These are phyloP conservation scores for Chalciporus chontae DNA, from an alignment of 768 basidiomycete genomes.

Conservation along the genomic window DNA sequence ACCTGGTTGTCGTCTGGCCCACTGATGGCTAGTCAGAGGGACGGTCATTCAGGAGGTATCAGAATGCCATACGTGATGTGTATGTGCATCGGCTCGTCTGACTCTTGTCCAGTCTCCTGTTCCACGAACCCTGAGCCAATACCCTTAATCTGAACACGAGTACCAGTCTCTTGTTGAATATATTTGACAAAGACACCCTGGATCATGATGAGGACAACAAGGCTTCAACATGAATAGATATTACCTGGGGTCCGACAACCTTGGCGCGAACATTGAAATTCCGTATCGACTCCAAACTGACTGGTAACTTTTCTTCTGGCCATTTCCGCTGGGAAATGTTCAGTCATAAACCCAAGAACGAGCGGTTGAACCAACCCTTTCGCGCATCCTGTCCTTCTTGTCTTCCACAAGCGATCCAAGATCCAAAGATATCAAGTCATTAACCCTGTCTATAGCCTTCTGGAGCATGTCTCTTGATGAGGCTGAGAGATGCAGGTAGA, in stretches of 20 bases:
- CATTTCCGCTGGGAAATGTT: conserved; percentile 71
- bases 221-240: conserved; percentile 18
- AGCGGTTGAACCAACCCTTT: conserved; percentile 45
- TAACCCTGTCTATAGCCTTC: conserved; percentile 63
- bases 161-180: conserved; percentile 94
- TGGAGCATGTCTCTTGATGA: conserved; percentile 61
- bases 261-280: conserved; percentile 99
- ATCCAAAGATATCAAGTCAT: conserved; percentile 70
- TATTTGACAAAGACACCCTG: conserved; percentile 96
- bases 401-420: conserved; percentile 81
- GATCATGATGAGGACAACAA: background rate
- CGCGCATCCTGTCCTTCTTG: conserved; percentile 63
- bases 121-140: conserved; percentile 94
- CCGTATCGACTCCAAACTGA: conserved; percentile 84
- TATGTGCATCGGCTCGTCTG: conserved; percentile 88
- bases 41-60: conserved; percentile 16
- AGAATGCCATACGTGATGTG: conserved; percentile 71
- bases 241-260: conserved; percentile 89
- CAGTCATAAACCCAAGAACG: conserved; percentile 2
- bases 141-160: conserved; percentile 97
- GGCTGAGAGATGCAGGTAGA: conserved; percentile 93
- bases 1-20: conserved; percentile 90
- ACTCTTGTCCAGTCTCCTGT: conserved; percentile 81
- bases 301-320: conserved; percentile 94
- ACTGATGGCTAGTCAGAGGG: conserved; percentile 10